Conservation (phyloP, 352 stramenopile genomes). For the Lagenidium sp. region DNA sequence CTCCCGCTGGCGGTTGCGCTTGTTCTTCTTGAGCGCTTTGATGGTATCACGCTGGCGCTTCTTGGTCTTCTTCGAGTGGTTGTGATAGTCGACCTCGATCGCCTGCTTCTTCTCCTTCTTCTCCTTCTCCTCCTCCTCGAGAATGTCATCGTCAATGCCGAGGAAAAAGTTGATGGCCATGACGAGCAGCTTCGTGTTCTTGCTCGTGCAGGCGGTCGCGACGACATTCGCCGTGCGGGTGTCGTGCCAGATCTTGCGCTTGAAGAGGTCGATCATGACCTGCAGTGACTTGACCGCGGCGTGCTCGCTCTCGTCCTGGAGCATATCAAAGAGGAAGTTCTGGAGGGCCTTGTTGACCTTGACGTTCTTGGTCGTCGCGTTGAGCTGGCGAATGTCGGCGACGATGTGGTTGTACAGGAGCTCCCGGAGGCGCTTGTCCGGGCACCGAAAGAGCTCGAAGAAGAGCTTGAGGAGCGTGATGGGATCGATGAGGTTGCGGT, state of each 20-base stretch:
- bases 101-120: constrained; percentile 81
- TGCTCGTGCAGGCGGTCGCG: constrained; percentile 84
- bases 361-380: constrained; percentile 90
- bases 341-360: constrained; percentile 95
- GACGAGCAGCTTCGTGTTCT: constrained; percentile 83
- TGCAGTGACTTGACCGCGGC: constrained; percentile 87
- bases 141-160: constrained; percentile 96
- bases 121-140: constrained; percentile 92
- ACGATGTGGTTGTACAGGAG: constrained; percentile 96
- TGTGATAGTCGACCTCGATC: constrained; percentile 89
- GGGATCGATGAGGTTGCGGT: constrained; percentile 89
- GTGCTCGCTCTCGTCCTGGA: constrained; percentile 84
- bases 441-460: constrained; percentile 95
- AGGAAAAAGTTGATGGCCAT: constrained; percentile 97
- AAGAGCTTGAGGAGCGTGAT: constrained; percentile 93
- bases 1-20: constrained; percentile 72
- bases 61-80: constrained; percentile 96
- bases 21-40: constrained; percentile 88
- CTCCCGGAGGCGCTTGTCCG: constrained; percentile 94
- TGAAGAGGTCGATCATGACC: constrained; percentile 95
- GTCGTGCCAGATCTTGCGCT: constrained; percentile 95
- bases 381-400: constrained; percentile 86
- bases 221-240: constrained; percentile 96
- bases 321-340: constrained; percentile 93
- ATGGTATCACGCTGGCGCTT: constrained; percentile 80